These are phyloP conservation scores for Chalciporus pseudorubinellus DNA, from an alignment of 768 basidiomycete species.

Conservation along the genomic window DNA sequence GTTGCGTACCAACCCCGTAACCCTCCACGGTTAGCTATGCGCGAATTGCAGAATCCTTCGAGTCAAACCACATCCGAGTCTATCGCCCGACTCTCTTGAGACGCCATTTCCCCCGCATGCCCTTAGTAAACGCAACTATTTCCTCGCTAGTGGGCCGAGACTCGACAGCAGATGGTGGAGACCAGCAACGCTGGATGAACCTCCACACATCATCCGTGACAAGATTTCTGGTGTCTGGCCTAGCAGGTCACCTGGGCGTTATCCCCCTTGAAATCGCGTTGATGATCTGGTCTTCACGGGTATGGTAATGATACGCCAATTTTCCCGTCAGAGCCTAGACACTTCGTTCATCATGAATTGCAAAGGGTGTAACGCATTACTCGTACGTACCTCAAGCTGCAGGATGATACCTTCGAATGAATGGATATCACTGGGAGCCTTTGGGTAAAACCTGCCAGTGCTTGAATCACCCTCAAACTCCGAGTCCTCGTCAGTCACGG, in stretches of 20 bases:
- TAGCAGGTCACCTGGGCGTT: constrained; percentile 7
- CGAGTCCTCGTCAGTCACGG: no score
- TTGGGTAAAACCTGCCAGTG: constrained; percentile 5
- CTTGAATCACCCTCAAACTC: constrained; percentile 12
- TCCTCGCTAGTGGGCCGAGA: constrained; percentile 32
- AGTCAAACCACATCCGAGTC: no score
- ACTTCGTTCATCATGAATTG: background rate
- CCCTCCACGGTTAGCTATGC: no score
- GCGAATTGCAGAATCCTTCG: no score
- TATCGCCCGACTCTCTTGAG: no score
- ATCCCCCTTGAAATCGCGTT: constrained; percentile 13
- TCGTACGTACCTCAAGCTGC: constrained; percentile 12
- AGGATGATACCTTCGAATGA: constrained; percentile 33
- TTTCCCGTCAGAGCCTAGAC: constrained; percentile 12
- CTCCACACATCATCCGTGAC: constrained; percentile 12
- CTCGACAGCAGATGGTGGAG: constrained; percentile 22
- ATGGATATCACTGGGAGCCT: constrained; percentile 15
- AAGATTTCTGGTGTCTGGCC: background rate
- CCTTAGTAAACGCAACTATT: constrained; percentile 20
- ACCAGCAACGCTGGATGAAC: constrained; percentile 14
- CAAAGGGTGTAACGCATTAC: background rate
- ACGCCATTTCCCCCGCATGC: no score
- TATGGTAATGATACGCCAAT: constrained; percentile 14
- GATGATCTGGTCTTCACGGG: constrained; percentile 10
- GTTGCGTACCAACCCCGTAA: no score